Conservation (phyloP, 148 eudicot species). For the Chenopodium berlandieri region DNA sequence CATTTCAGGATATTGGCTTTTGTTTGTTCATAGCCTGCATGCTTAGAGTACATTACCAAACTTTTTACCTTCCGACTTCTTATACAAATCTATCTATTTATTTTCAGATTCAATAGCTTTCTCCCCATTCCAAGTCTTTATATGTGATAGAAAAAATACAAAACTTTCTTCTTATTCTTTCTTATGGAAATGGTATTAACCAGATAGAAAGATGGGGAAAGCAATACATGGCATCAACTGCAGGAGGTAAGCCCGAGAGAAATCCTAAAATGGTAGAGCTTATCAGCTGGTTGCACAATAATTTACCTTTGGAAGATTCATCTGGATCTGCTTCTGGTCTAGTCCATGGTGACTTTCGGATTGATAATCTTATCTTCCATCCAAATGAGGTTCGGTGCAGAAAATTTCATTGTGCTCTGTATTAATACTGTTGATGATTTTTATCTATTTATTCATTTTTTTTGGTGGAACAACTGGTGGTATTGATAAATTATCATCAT, state of each 20-base stretch:
- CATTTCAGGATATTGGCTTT: neutral
- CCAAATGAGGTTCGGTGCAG: conserved; percentile 66
- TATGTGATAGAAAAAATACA: neutral
- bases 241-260: conserved; percentile 69
- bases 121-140: neutral
- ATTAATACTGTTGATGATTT: neutral
- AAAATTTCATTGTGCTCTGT: neutral
- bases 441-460: neutral
- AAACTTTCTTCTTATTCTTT: neutral
- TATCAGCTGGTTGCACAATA: conserved; percentile 63
- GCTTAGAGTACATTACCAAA: neutral
- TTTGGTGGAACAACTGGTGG: neutral
- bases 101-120: neutral
- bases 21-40: neutral
- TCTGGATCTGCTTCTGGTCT: conserved; percentile 69
- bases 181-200: conserved; percentile 17
- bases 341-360: conserved; percentile 96
- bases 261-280: conserved; percentile 81
- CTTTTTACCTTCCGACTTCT: neutral
- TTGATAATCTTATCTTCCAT: conserved; percentile 97
- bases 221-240: conserved; percentile 82
- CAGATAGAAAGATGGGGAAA: conserved; percentile 94
- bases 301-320: conserved; percentile 82
- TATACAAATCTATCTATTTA: neutral
- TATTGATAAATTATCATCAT: neutral